Conservation (phyloP, 139 green algal genomes). For the Trebouxia sp. region DNA sequence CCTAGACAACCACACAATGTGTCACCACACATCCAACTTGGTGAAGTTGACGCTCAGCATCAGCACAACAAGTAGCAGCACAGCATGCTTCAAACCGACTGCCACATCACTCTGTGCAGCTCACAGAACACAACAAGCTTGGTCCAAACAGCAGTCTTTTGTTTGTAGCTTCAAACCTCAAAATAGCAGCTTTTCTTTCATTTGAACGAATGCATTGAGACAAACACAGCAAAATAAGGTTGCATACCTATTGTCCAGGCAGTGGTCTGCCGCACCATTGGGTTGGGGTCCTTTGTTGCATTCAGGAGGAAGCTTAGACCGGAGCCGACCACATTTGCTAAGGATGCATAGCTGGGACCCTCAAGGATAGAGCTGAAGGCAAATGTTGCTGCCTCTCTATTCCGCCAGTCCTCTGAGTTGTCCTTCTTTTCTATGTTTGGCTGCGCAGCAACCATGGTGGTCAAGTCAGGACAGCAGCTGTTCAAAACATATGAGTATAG, state of each 20-base stretch:
- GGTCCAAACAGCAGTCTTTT: too few relatives aligned
- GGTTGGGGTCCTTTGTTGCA: conserved; percentile 78
- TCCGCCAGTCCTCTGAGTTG: conserved; percentile 82
- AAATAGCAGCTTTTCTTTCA: too few relatives aligned
- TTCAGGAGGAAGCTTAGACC: conserved; percentile 78
- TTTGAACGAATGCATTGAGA: too few relatives aligned
- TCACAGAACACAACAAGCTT: too few relatives aligned
- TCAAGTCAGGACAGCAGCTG: too few relatives aligned
- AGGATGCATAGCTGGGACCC: conserved; percentile 66
- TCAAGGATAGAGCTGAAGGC: conserved; percentile 97
- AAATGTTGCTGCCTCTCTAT: conserved; percentile 93
- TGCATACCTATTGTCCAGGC: conserved; percentile 87
- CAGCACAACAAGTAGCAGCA: too few relatives aligned
- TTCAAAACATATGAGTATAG: too few relatives aligned
- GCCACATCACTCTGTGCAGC: too few relatives aligned
- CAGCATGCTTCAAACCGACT: too few relatives aligned
- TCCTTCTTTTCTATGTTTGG: conserved; percentile 82
- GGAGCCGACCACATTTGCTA: conserved; percentile 69
- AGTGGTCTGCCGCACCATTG: conserved; percentile 90
- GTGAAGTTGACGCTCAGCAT: too few relatives aligned
- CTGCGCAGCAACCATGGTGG: conserved; percentile 65
- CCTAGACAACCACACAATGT: conserved; percentile 39
- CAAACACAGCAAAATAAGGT: not conserved
- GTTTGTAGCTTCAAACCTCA: too few relatives aligned
- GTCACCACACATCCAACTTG: too few relatives aligned